phyloP scores from a whole-genome alignment of 2,329 filamentous ascomycete genomes.

The Cryphonectria carpinicola region DNA sequence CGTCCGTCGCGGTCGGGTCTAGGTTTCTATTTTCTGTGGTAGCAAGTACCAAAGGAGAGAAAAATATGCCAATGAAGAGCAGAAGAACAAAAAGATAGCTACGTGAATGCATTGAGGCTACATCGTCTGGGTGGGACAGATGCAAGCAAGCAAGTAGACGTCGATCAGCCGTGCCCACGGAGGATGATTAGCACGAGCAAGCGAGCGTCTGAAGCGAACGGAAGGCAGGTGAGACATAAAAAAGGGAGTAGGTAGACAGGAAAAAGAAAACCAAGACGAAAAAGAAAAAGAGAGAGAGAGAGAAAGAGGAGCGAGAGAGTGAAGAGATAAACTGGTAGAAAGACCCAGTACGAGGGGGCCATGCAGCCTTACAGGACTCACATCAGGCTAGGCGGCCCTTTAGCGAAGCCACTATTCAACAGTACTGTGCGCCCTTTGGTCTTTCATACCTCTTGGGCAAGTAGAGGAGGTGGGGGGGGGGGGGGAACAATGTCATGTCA shows the following conservation, averaged over 20 bases:
- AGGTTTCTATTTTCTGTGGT: neutral
- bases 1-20: neutral
- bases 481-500: neutral
- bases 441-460: neutral
- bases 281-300: slow-evolving; percentile 9
- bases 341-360: slow-evolving; percentile 16
- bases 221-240: slow-evolving; percentile 15
- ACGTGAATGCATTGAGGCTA: slow-evolving; percentile 28
- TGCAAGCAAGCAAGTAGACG: slow-evolving; percentile 9
- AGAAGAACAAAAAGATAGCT: slow-evolving; percentile 20
- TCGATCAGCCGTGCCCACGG: slow-evolving; percentile 20
- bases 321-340: slow-evolving; percentile 2
- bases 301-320: slow-evolving; percentile 10
- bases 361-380: slow-evolving; percentile 20
- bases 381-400: slow-evolving; percentile 21
- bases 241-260: neutral
- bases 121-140: slow-evolving; percentile 19
- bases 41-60: neutral
- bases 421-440: neutral
- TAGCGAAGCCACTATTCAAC: slow-evolving; percentile 23
- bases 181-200: neutral
- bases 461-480: neutral
- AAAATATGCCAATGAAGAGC: slow-evolving; percentile 14
- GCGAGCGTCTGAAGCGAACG: slow-evolving; percentile 12
- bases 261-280: neutral